Percentiles rank a stretch among this genome's conserved stretches.
phyloP scores from a whole-genome alignment of 345 rosid genomes.

The Geranium brycei region DNA sequence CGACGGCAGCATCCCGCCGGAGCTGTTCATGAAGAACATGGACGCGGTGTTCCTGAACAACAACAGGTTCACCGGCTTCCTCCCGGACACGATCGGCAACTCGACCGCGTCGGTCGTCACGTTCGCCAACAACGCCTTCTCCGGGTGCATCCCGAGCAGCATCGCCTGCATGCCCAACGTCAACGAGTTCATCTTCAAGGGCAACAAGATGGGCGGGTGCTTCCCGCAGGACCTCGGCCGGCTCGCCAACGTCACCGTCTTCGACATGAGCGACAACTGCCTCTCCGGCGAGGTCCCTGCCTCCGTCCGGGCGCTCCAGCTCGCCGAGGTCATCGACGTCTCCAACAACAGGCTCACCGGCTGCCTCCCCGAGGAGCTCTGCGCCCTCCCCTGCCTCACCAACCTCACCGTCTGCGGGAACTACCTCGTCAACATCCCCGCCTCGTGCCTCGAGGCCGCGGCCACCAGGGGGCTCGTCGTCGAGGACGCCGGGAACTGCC shows the following conservation, averaged over 20 bases:
- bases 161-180: slow-evolving; percentile 55
- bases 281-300: slow-evolving; percentile 39
- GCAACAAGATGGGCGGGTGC: slow-evolving; percentile 56
- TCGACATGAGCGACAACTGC: slow-evolving; percentile 43
- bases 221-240: slow-evolving; percentile 53
- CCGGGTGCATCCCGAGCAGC: slow-evolving; percentile 55
- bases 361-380: slow-evolving; percentile 29
- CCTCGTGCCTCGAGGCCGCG: too few species aligned
- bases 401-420: slow-evolving; percentile 48
- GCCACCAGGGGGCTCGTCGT: too few species aligned
- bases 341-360: slow-evolving; percentile 52
- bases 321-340: slow-evolving; percentile 28
- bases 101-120: slow-evolving; percentile 45
- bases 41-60: slow-evolving; percentile 71
- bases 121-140: slow-evolving; percentile 57
- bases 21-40: slow-evolving; percentile 32
- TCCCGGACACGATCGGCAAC: slow-evolving; percentile 56
- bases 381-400: slow-evolving; percentile 39
- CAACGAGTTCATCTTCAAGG: slow-evolving; percentile 42
- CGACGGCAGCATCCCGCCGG: slow-evolving; percentile 52
- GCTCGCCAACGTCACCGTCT: slow-evolving; percentile 35
- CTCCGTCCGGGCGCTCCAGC: slow-evolving; percentile 23
- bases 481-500: too few species aligned
- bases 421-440: slow-evolving; percentile 23
- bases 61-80: slow-evolving; percentile 50